Evolutionary conservation across 352 stramenopile species (phyloP).

Genomic region (Lagenidium sp.): DNA sequence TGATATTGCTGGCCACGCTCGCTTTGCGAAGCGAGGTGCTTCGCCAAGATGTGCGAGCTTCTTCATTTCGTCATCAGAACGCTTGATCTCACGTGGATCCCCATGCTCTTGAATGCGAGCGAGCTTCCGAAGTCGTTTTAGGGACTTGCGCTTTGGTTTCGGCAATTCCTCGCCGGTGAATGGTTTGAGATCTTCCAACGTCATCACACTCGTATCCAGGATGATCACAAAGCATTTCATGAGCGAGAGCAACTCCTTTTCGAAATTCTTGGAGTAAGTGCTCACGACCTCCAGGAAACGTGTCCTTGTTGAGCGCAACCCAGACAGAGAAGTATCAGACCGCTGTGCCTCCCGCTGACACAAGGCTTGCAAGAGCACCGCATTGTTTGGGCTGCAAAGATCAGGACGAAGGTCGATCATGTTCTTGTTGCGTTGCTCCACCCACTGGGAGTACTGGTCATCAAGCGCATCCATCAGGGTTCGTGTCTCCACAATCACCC

Average conservation of each 20-base stretch:
- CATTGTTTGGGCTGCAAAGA: slow-evolving; percentile 69
- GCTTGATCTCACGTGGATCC: slow-evolving; percentile 40
- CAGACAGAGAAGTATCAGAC: slow-evolving; percentile 18
- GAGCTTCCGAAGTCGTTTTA: slow-evolving; percentile 58
- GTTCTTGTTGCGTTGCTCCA: slow-evolving; percentile 37
- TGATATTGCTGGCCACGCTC: slow-evolving; percentile 35
- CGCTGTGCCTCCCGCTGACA: slow-evolving; percentile 40
- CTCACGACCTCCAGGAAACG: slow-evolving; percentile 26
- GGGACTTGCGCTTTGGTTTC: slow-evolving; percentile 59
- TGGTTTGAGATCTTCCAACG: slow-evolving; percentile 40
- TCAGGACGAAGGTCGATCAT: slow-evolving; percentile 49
- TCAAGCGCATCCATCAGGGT: slow-evolving; percentile 17
- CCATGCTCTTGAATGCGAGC: slow-evolving; percentile 42
- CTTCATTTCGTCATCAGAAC: slow-evolving; percentile 33
- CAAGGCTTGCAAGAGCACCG: slow-evolving; percentile 31
- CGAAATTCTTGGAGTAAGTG: slow-evolving; percentile 24
- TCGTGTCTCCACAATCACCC: slow-evolving; percentile 7
- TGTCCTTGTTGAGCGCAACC: slow-evolving; percentile 19
- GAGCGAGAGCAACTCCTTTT: slow-evolving; percentile 36
- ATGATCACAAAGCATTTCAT: slow-evolving; percentile 30
- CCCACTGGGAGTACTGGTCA: slow-evolving; percentile 24
- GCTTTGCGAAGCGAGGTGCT: slow-evolving; percentile 33
- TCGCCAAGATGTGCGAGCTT: slow-evolving; percentile 34
- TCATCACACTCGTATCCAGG: slow-evolving; percentile 55
- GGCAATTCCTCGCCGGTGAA: slow-evolving; percentile 30